These are phyloP conservation scores for Flaveria floridana DNA, from an alignment of 140 eudicot species.

Conservation along the genomic window DNA sequence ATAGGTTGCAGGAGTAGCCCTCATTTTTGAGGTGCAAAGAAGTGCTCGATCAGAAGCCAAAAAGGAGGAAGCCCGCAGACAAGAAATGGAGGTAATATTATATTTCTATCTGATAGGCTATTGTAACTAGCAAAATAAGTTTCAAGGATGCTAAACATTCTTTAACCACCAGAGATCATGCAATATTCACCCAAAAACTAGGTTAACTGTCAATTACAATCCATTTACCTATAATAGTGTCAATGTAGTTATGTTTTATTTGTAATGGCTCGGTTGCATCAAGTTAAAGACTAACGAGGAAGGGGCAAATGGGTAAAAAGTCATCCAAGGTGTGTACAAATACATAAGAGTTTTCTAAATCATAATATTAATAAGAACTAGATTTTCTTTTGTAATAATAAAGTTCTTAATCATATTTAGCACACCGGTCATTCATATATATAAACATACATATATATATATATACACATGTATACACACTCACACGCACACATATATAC, in stretches of 20 bases:
- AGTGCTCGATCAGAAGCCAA: slow-evolving; percentile 81
- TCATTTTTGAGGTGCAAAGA: slow-evolving; percentile 82
- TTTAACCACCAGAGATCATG: neutral
- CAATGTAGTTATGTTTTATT: neutral
- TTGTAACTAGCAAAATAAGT: neutral
- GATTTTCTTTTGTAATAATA: neutral
- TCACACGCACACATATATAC: too few species aligned
- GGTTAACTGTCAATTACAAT: neutral
- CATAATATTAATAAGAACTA: neutral
- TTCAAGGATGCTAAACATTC: neutral
- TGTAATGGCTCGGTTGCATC: too few species aligned
- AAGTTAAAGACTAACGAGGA: neutral
- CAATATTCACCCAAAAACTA: neutral
- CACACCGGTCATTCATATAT: neutral
- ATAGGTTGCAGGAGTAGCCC: slow-evolving; percentile 76
- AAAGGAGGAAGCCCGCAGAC: slow-evolving; percentile 73
- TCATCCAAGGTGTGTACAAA: neutral
- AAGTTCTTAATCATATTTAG: neutral
- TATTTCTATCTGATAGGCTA: neutral
- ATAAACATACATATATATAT: too few species aligned
- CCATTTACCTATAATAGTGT: neutral
- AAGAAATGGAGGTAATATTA: slow-evolving; percentile 66
- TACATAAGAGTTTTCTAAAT: neutral
- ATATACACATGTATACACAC: too few species aligned
- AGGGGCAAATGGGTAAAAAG: neutral